Conservation (phyloP, 371 early-diverging fungal species). For the Mucor saturninus region DNA sequence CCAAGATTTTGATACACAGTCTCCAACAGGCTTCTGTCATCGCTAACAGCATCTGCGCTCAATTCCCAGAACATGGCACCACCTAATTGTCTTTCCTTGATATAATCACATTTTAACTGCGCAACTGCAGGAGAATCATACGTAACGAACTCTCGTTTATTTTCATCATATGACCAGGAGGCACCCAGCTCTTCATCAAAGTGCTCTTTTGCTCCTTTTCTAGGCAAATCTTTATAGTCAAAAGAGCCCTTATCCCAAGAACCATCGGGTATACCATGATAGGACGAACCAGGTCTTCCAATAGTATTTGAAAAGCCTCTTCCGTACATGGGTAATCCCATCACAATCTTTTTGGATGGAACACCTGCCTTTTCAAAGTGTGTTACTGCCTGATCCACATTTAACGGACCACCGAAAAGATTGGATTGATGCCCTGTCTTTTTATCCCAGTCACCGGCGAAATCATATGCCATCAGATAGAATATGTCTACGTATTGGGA, state of each 20-base stretch:
- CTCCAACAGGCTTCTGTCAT: constrained; percentile 52
- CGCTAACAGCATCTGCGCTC: constrained; percentile 56
- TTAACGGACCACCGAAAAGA: constrained; percentile 69
- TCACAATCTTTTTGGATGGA: constrained; percentile 26
- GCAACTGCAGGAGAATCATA: constrained; percentile 82
- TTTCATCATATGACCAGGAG: constrained; percentile 77
- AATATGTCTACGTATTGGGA: constrained; percentile 70
- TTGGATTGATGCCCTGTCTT: constrained; percentile 85
- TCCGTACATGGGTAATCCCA: constrained; percentile 44
- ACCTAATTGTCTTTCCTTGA: constrained; percentile 64
- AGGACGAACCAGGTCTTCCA: constrained; percentile 47
- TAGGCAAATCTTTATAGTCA: constrained; percentile 76
- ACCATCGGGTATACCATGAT: constrained; percentile 70
- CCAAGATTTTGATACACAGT: constrained; percentile 44
- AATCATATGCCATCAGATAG: constrained; percentile 86
- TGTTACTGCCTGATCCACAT: constrained; percentile 61
- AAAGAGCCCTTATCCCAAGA: constrained; percentile 87
- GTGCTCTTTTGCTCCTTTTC: constrained; percentile 64
- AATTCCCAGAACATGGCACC: constrained; percentile 92
- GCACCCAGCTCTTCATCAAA: constrained; percentile 73
- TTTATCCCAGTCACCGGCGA: constrained; percentile 75
- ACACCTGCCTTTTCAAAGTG: constrained; percentile 23
- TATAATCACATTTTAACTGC: constrained; percentile 77
- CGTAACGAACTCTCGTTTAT: constrained; percentile 70
- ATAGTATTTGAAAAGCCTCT: constrained; percentile 70